Base-by-base conservation (phyloP, 192 early-diverging fungal species). In the Jimgerdemannia lactiflua region DNA sequence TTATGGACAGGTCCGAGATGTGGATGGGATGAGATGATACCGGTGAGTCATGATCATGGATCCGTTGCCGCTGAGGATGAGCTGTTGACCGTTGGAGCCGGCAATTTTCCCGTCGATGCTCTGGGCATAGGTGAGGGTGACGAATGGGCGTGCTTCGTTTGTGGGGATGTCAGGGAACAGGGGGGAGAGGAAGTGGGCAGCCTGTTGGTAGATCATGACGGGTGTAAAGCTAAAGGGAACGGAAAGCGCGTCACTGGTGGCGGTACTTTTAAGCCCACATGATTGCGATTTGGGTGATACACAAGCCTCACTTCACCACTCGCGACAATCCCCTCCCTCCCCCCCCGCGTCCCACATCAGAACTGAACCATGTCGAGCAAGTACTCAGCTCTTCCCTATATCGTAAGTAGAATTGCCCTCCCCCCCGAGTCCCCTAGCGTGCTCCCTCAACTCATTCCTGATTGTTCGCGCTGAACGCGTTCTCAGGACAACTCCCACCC, bases 61-160 rank as follows among this genome's bases (percentile, higher is more conserved):
- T 72, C 91, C 86, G 4, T 80, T 70, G n/a, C 91, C 87, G 65
- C 92, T 94, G 66, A 98, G 80, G n/a, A 86, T 70, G 6, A 98
- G 73, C 71, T 87, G 92, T 29, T 84, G 80, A 40, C 87, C 84
- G 6, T 77, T 77, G 4, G 70, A 80, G 4, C 86, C 77, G 11
- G 87, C 89, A 14, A 98, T 94, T 74, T 89, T 93, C 65, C 92
- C 94, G 80, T 98, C 95, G 39, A 96, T 84, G 75, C 94, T 93
- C 81, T 98, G 96, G 2, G 95, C 95, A 84, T 86, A 98, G 3
- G 96, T 98, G 65, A 98, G 83, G 0, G 95, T 97, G 9, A 95
- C 85, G 66, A 78, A 88, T 8, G 89, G 89, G 2, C 49, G 49
- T 6, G 29, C 29, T 29, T 29, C 29, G 29, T 29, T 29, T 29